Percentiles rank a stretch among this genome's conserved stretches.
These are phyloP conservation scores for Amanita thiersii DNA, from an alignment of 768 basidiomycete genomes.

Conservation along the genomic window DNA sequence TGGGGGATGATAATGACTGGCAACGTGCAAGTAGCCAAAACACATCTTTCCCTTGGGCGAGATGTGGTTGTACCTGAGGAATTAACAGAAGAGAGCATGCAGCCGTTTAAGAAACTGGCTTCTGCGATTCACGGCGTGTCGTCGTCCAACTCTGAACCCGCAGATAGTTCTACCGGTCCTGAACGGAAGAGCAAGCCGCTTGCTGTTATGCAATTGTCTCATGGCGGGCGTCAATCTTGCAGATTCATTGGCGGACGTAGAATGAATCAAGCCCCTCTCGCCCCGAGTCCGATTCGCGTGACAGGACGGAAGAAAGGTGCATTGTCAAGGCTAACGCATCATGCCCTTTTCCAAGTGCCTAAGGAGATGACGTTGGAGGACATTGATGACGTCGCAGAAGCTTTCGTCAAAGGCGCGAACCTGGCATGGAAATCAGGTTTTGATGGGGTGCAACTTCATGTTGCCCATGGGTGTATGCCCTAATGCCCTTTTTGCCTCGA, in stretches of 20 bases:
- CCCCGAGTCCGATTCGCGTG: slow-evolving; percentile 58
- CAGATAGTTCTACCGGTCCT: neutral
- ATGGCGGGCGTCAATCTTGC: slow-evolving; percentile 76
- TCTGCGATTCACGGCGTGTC: slow-evolving; percentile 35
- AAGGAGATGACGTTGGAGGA: slow-evolving; percentile 48
- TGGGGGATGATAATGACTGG: slow-evolving; percentile 93
- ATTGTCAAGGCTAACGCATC: slow-evolving; percentile 31
- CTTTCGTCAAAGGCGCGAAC: slow-evolving; percentile 61
- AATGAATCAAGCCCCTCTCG: slow-evolving; percentile 53
- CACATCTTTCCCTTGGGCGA: slow-evolving; percentile 64
- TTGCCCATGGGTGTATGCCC: slow-evolving; percentile 75
- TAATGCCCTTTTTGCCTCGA: neutral
- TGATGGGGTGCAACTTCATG: slow-evolving; percentile 83
- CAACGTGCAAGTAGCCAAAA: slow-evolving; percentile 60
- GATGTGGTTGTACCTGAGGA: slow-evolving; percentile 54
- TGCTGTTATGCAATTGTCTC: slow-evolving; percentile 78
- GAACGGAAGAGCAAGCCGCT: slow-evolving; percentile 22
- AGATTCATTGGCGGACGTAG: slow-evolving; percentile 64
- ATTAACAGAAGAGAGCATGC: slow-evolving; percentile 32
- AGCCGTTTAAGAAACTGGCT: slow-evolving; percentile 45
- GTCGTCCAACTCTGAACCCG: neutral
- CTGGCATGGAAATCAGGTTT: slow-evolving; percentile 65
- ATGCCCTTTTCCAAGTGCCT: slow-evolving; percentile 57
- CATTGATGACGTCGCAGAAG: slow-evolving; percentile 49
- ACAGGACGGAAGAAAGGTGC: slow-evolving; percentile 21